Base-by-base conservation (phyloP, 2,329 filamentous ascomycete genomes). In the Akanthomyces uredinophilus region DNA sequence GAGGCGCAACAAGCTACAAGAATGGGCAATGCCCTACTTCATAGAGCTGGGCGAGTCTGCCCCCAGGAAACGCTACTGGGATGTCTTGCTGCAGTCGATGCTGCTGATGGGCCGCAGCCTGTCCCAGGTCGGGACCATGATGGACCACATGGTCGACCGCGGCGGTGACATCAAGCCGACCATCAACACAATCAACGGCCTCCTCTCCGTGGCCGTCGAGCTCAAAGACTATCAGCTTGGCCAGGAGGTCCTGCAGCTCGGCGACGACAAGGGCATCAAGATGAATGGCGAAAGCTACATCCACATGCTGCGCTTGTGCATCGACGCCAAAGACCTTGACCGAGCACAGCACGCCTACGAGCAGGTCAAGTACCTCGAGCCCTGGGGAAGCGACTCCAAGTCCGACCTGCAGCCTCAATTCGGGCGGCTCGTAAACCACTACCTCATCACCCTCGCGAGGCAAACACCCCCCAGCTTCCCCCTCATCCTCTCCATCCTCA, bases 141-240 rank as follows among this genome's bases (percentile, higher is more conserved):
- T 70, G 81, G 93, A 64, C 82, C 84, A 87, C 66, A 92, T 93
- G 85, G 83, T 95, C 63, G 78, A 83, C 49, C 80, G 87, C 22
- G 73, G 81, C 62, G 71, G 78, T 61, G 75, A 77, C 18, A 67
- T 82, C 3, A 73, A 78, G 7, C 85, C 92, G 0, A 87, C 91
- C 60, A 87, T 87, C 7, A 76, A 82, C 3, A 92, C 89, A 6
- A 86, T 98, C 68, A 96, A 98, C 70, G 77, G 79, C 6, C 80
- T 98, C 29, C 81, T 98, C 20, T 82, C 85, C 59, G 86, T 87
- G 62, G 90, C 91, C 11, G 87, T 88, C 65, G 83, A 84, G n/a
- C 82, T 83, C 60, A 80, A 87, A 13, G 87, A 96, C 68, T 81
- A 86, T 0, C 86, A 90, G 66, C 78, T 90, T 51, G 91, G 90